Evolutionary conservation across 768 basidiomycete species (phyloP).

Genomic region (Russula lepida): DNA sequence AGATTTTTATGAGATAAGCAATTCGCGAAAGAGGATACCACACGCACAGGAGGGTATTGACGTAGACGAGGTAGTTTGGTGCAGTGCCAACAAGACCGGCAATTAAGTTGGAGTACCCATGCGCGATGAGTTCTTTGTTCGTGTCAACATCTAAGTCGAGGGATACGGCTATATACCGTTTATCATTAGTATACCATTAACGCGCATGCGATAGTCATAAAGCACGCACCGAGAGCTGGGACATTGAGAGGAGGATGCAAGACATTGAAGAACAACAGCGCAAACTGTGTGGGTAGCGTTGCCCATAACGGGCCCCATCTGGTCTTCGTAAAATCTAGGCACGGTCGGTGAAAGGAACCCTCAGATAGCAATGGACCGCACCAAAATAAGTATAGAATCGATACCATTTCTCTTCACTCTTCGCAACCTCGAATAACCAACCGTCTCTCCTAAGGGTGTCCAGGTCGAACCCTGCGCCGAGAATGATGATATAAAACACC

Average conservation of each 20-base stretch:
- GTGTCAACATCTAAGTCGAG: conserved; percentile 85
- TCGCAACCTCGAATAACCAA: conserved; percentile 80
- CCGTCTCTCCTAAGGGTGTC: conserved; percentile 50
- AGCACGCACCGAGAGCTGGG: conserved; percentile 64
- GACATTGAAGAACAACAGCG: conserved; percentile 82
- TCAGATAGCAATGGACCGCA: conserved; percentile 28
- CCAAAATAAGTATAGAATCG: conserved; percentile 77
- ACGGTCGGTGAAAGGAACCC: not conserved
- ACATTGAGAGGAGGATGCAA: conserved; percentile 83
- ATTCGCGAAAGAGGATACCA: not conserved
- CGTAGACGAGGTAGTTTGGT: conserved; percentile 84
- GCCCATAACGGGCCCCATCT: conserved; percentile 61
- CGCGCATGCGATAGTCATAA: not conserved
- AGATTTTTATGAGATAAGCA: conserved; percentile 17
- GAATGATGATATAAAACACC: conserved; percentile 76
- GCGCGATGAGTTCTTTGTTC: conserved; percentile 84
- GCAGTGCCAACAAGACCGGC: conserved; percentile 78
- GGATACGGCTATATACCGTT: conserved; percentile 56
- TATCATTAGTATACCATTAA: not conserved
- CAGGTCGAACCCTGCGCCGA: conserved; percentile 53
- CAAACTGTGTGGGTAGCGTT: conserved; percentile 90
- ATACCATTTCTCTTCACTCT: conserved; percentile 56
- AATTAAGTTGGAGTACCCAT: conserved; percentile 85
- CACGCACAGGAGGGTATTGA: conserved; percentile 47
- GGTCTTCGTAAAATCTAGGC: conserved; percentile 51